phyloP scores from a whole-genome alignment of 2,329 filamentous ascomycete genomes.

The Aspergillus sp. region DNA sequence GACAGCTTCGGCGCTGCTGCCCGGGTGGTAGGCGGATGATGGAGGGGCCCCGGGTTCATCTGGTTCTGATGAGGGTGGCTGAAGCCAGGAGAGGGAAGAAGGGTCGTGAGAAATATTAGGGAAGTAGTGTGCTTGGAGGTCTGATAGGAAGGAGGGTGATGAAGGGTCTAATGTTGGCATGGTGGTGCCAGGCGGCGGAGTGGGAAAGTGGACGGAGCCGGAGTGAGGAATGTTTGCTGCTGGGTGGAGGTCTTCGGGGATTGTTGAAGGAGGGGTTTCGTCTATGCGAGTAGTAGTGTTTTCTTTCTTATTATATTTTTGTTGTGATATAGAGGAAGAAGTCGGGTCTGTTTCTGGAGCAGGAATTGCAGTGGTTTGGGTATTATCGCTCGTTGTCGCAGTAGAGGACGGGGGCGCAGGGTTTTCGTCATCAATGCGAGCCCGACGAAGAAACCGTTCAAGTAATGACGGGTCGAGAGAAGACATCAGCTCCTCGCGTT shows the following conservation, averaged over 20 bases:
- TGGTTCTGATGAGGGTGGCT: conserved; percentile 65
- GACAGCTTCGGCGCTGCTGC: conserved; percentile 65
- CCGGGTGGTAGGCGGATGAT: conserved; percentile 79
- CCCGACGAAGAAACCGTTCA: conserved; percentile 71
- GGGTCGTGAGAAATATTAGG: conserved; percentile 83
- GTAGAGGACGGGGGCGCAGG: conserved; percentile 7
- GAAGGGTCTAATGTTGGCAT: conserved; percentile 76
- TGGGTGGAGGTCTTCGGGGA: conserved; percentile 40
- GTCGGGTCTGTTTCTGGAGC: conserved; percentile 2
- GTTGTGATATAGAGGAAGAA: not conserved
- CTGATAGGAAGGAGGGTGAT: conserved; percentile 77
- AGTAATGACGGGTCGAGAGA: conserved; percentile 73
- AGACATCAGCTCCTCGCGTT: conserved; percentile 76
- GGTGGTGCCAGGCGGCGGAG: conserved; percentile 46
- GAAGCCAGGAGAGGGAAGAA: conserved; percentile 86
- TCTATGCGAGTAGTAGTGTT: conserved; percentile 20
- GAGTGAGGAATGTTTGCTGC: conserved; percentile 39
- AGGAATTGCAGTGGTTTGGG: not conserved
- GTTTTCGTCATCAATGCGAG: conserved; percentile 68
- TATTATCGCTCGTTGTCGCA: conserved; percentile 2
- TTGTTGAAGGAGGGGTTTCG: conserved; percentile 35
- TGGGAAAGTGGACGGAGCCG: conserved; percentile 44
- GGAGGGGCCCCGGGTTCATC: conserved; percentile 55
- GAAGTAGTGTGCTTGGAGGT: conserved; percentile 91
- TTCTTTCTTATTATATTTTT: conserved; percentile 3